A percentile compares a stretch with the other conserved stretches of the same genome.
Evolutionary conservation across 148 eudicot species (phyloP).

Genomic region (Bassia scoparia): DNA sequence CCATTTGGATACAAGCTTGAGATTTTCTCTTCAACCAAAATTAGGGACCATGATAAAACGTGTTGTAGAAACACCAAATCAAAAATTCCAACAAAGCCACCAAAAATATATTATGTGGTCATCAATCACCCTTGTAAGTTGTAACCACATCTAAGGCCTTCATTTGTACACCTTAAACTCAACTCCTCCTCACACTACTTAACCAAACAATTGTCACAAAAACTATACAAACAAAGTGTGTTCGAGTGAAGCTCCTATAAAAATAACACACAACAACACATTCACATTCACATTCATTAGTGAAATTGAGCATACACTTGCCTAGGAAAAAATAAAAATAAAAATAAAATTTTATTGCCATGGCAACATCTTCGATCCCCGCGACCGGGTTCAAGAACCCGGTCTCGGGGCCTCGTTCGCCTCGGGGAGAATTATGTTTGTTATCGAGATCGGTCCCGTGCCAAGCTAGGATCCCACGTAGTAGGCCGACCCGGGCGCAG

Average conservation of each 20-base stretch:
- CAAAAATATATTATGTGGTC: slow-evolving; percentile 20
- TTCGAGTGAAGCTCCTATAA: too few species aligned
- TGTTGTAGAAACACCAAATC: slow-evolving; percentile 8
- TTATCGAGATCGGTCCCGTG: slow-evolving; percentile 38
- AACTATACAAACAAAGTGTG: too few species aligned
- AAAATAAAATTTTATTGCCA: not conserved
- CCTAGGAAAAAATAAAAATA: slow-evolving; percentile 3
- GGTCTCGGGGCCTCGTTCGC: slow-evolving; percentile 43
- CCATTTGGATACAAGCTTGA: slow-evolving; percentile 30
- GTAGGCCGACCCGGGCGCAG: slow-evolving; percentile 40
- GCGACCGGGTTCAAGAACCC: slow-evolving; percentile 30
- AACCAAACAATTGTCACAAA: slow-evolving; percentile 3
- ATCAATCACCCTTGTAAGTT: not conserved
- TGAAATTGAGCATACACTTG: not conserved
- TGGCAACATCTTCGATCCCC: slow-evolving; percentile 51
- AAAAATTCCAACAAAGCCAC: slow-evolving; percentile 10
- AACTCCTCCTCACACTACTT: slow-evolving; percentile 12
- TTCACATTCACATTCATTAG: not conserved
- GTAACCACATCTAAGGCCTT: slow-evolving; percentile 26
- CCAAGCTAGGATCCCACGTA: slow-evolving; percentile 28
- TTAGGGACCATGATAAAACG: slow-evolving; percentile 22
- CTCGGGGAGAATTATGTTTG: slow-evolving; percentile 59
- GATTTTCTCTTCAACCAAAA: slow-evolving; percentile 27
- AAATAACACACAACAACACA: not conserved
- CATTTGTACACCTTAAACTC: slow-evolving; percentile 25